Conservation (phyloP, 140 eudicot species). For the Oenanthe javanica region DNA sequence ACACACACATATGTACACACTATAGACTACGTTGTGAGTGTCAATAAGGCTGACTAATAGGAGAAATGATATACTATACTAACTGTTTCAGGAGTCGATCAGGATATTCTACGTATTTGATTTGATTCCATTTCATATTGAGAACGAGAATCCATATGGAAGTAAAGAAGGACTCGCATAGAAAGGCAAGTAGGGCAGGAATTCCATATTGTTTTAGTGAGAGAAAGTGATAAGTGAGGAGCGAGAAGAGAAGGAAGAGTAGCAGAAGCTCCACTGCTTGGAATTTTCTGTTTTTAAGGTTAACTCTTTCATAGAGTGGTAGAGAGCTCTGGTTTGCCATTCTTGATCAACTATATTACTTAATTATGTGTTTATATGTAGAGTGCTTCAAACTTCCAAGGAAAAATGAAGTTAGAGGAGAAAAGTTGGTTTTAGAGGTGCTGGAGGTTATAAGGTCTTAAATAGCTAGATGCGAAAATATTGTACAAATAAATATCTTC, state of each 20-base stretch:
- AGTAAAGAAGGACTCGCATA: conserved; percentile 55
- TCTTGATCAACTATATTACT: neutral
- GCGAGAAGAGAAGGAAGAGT: conserved; percentile 41
- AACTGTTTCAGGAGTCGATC: conserved; percentile 30
- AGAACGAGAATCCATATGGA: conserved; percentile 30
- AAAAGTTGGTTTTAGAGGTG: neutral
- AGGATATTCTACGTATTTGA: conserved; percentile 28
- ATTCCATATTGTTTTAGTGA: conserved; percentile 29
- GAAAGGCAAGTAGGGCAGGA: conserved; percentile 34
- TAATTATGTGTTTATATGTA: neutral
- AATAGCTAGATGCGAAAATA: neutral
- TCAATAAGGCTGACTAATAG: neutral
- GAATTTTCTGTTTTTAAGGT: conserved; percentile 19
- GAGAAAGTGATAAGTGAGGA: conserved; percentile 32
- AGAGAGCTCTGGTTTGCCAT: conserved; percentile 13
- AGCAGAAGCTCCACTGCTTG: conserved; percentile 35
- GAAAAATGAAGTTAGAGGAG: neutral
- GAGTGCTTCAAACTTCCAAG: neutral
- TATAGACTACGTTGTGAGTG: neutral
- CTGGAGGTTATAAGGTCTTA: neutral
- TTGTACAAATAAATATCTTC: neutral
- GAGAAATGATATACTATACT: neutral
- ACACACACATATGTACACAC: neutral
- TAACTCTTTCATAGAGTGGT: conserved; percentile 31
- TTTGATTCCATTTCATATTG: conserved; percentile 39